These are phyloP conservation scores for Suillus ampliporus DNA, from an alignment of 768 basidiomycete species.

Conservation along the genomic window DNA sequence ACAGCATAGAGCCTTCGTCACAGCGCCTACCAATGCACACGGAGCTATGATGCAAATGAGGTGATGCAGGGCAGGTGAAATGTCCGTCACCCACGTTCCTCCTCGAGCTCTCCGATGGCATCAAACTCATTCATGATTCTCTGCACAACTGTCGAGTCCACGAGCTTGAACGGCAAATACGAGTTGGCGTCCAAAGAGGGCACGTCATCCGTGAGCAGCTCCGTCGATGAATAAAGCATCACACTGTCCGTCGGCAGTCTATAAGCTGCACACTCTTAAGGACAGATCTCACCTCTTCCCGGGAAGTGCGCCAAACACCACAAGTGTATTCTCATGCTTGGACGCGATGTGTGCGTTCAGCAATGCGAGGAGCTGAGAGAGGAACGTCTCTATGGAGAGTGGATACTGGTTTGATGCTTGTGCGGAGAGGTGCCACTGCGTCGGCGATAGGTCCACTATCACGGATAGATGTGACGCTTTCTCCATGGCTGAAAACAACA, in stretches of 20 bases:
- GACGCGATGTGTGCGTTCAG: slow-evolving; percentile 92
- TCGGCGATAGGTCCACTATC: slow-evolving; percentile 83
- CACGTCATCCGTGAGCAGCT: slow-evolving; percentile 43
- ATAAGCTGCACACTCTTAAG: slow-evolving; percentile 3
- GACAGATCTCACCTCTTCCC: slow-evolving; percentile 68
- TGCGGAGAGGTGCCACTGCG: slow-evolving; percentile 83
- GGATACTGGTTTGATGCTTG: slow-evolving; percentile 52
- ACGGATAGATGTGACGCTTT: slow-evolving; percentile 74
- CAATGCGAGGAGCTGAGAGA: slow-evolving; percentile 88
- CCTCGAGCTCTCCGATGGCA: slow-evolving; percentile 49
- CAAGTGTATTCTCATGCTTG: slow-evolving; percentile 90
- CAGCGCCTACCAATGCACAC: slow-evolving; percentile 81
- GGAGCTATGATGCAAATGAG: slow-evolving; percentile 47
- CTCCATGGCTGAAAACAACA: slow-evolving; percentile 41
- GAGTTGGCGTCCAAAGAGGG: slow-evolving; percentile 71
- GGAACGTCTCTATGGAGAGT: slow-evolving; percentile 71
- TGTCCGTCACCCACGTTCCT: slow-evolving; percentile 56
- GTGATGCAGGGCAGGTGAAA: slow-evolving; percentile 1
- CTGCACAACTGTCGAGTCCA: slow-evolving; percentile 69
- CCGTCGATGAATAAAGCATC: slow-evolving; percentile 77
- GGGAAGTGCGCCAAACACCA: slow-evolving; percentile 89
- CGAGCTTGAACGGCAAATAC: slow-evolving; percentile 82
- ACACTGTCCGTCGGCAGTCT: slow-evolving; percentile 48
- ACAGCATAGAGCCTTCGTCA: slow-evolving; percentile 95
- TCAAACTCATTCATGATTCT: slow-evolving; percentile 69